Conservation (phyloP, 2,329 filamentous ascomycete genomes). For the Pseudogymnoascus sp. region DNA sequence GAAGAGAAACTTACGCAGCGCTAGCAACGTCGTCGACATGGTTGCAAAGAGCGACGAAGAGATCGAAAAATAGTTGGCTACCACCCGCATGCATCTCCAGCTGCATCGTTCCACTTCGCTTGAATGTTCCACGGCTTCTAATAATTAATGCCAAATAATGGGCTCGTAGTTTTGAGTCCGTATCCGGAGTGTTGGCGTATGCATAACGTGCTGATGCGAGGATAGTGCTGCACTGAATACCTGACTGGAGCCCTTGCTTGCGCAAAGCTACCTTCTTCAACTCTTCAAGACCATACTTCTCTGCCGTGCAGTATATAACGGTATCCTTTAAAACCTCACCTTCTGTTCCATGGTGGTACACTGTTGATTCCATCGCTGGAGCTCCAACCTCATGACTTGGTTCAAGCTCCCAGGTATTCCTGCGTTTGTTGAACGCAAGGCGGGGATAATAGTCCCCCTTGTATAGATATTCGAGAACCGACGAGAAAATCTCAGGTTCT, state of each 20-base stretch:
- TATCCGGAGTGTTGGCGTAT: conserved; percentile 81
- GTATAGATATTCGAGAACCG: conserved; percentile 84
- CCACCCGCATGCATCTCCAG: conserved; percentile 86
- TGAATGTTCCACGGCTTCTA: conserved; percentile 78
- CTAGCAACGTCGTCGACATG: conserved; percentile 67
- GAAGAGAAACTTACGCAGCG: conserved; percentile 41
- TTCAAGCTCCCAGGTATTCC: conserved; percentile 77
- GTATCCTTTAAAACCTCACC: conserved; percentile 77
- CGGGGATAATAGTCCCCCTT: conserved; percentile 90
- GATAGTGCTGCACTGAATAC: conserved; percentile 78
- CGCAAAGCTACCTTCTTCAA: conserved; percentile 77
- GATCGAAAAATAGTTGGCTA: conserved; percentile 77
- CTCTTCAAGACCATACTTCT: conserved; percentile 75
- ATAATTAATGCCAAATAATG: conserved; percentile 93
- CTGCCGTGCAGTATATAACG: conserved; percentile 81
- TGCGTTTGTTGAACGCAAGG: conserved; percentile 72
- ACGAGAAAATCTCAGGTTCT: conserved; percentile 84
- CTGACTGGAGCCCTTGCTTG: conserved; percentile 80
- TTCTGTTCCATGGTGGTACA: conserved; percentile 49
- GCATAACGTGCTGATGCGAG: conserved; percentile 81
- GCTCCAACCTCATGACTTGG: conserved; percentile 25
- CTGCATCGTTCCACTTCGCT: conserved; percentile 91
- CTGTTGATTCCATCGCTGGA: conserved; percentile 49
- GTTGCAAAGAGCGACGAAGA: conserved; percentile 89
- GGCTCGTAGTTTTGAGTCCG: conserved; percentile 80